These are phyloP conservation scores for Clarireedia homoeocarpa DNA, from an alignment of 2,329 filamentous ascomycete genomes.

Conservation along the genomic window DNA sequence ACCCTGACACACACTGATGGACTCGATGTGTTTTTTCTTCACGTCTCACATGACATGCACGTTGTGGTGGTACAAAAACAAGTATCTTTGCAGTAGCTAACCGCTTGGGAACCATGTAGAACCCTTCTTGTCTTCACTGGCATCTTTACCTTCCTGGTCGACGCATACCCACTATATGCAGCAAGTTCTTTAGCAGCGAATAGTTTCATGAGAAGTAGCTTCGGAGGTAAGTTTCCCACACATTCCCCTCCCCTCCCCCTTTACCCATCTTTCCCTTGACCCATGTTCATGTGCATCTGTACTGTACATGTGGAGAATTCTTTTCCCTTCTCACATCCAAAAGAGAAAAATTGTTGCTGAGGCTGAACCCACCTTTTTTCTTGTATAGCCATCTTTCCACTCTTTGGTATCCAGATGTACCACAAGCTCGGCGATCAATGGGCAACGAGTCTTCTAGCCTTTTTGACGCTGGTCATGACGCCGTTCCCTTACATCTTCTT, in stretches of 20 bases:
- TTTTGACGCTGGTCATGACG: constrained; percentile 53
- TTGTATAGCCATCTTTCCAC: constrained; percentile 57
- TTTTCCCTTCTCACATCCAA: not conserved
- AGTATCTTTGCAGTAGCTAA: constrained; percentile 21
- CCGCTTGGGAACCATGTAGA: constrained; percentile 35
- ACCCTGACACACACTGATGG: not conserved
- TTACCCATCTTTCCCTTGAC: not conserved
- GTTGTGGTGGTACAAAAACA: constrained; percentile 14
- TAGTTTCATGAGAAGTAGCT: constrained; percentile 67
- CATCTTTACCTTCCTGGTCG: constrained; percentile 76
- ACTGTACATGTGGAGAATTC: too few species aligned
- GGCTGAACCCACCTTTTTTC: constrained; percentile 10
- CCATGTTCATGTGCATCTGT: too few species aligned
- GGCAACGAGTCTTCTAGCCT: constrained; percentile 55
- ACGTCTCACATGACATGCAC: constrained; percentile 17
- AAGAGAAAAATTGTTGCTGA: constrained; percentile 8
- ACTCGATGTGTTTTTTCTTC: not conserved
- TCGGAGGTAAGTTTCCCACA: constrained; percentile 42
- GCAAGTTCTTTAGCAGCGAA: constrained; percentile 78
- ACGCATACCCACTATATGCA: constrained; percentile 69
- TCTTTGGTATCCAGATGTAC: constrained; percentile 72
- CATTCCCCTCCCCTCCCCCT: constrained; percentile 1
- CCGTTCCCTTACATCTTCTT: constrained; percentile 59
- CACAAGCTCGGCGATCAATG: constrained; percentile 60
- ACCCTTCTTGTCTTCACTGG: constrained; percentile 73